Percentiles rank a stretch among this genome's conserved stretches.
Conservation (phyloP, 148 eudicot species). For the Chenopodium album region DNA sequence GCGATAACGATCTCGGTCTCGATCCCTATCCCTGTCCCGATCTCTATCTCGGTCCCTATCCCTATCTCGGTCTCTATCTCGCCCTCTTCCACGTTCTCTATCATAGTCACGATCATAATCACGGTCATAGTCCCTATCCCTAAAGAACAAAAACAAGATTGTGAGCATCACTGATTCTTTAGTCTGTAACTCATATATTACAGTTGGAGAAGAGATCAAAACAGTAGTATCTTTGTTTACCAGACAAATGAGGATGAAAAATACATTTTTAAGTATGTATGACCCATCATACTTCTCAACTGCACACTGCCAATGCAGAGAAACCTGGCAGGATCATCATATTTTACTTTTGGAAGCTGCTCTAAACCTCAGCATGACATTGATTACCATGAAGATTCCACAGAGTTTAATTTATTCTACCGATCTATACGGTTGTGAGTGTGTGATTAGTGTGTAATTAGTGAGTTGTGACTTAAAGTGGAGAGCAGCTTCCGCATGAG, state of each 20-base stretch:
- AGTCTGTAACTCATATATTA: too few species aligned
- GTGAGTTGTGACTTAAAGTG: slow-evolving; percentile 1
- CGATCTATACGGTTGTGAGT: slow-evolving; percentile 27
- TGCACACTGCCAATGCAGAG: slow-evolving; percentile 94
- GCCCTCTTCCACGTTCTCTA: slow-evolving; percentile 43
- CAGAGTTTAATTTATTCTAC: not conserved
- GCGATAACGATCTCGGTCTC: slow-evolving; percentile 56
- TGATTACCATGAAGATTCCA: slow-evolving; percentile 32
- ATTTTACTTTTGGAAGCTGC: slow-evolving; percentile 70
- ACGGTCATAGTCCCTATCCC: slow-evolving; percentile 40
- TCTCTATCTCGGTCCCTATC: slow-evolving; percentile 49
- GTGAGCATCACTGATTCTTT: not conserved
- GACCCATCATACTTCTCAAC: slow-evolving; percentile 93
- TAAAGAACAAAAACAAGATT: slow-evolving; percentile 19
- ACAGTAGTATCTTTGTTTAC: not conserved
- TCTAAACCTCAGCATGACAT: slow-evolving; percentile 38
- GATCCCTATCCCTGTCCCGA: slow-evolving; percentile 40
- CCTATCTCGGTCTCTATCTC: slow-evolving; percentile 41
- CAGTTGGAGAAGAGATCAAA: not conserved
- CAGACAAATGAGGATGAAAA: not conserved
- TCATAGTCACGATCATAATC: slow-evolving; percentile 43
- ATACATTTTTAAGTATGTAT: slow-evolving; percentile 28
- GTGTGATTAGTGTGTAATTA: slow-evolving; percentile 23
- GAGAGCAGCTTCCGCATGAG: slow-evolving; percentile 54
- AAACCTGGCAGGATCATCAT: slow-evolving; percentile 86